Conservation (phyloP, 345 rosid species). For the Adansonia digitata region DNA sequence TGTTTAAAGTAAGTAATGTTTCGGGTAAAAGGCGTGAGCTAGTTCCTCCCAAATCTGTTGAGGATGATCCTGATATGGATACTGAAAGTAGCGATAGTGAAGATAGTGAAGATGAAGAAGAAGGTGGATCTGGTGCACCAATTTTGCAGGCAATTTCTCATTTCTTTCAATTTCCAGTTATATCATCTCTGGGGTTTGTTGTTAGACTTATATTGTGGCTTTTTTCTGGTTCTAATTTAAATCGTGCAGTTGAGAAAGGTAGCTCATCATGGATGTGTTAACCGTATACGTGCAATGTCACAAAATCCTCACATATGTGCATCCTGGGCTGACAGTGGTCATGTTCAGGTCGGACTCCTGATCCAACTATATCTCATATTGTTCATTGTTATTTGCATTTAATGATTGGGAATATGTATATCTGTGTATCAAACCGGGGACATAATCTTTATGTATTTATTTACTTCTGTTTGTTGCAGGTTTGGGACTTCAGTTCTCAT, state of each 20-base stretch:
- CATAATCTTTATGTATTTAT: not conserved
- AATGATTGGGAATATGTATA: not conserved
- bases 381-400: not conserved
- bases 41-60: constrained; percentile 44
- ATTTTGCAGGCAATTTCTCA: constrained; percentile 54
- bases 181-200: not conserved
- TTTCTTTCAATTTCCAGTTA: constrained; percentile 9
- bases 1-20: constrained; percentile 63
- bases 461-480: constrained; percentile 34
- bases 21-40: constrained; percentile 79
- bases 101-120: constrained; percentile 51
- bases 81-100: constrained; percentile 67
- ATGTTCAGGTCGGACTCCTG: constrained; percentile 64
- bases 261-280: constrained; percentile 80
- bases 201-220: not conserved
- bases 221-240: constrained; percentile 13
- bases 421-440: not conserved
- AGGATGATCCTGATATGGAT: constrained; percentile 52
- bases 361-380: not conserved
- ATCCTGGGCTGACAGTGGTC: constrained; percentile 90
- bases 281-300: constrained; percentile 86
- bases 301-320: constrained; percentile 90
- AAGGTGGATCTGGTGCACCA: constrained; percentile 56
- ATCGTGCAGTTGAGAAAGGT: constrained; percentile 66
- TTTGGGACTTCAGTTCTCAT: constrained; percentile 87